A percentile compares a stretch with the other conserved stretches of the same genome.
Conservation (phyloP, 192 early-diverging fungal species). For the Gamsiella multidivaricata region DNA sequence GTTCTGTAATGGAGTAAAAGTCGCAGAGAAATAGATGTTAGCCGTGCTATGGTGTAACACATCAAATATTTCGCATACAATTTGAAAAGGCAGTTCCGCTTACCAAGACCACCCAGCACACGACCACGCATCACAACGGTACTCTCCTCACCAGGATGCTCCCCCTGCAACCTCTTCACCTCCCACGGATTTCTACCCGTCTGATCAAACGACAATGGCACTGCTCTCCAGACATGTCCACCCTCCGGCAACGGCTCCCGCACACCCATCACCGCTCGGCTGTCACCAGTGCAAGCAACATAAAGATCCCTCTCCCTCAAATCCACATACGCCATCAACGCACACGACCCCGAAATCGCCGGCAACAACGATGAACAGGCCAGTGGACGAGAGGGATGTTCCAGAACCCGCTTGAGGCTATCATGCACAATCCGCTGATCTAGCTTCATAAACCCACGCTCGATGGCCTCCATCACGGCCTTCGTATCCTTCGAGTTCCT, state of each 20-base stretch:
- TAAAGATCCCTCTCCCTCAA: conserved; percentile 53
- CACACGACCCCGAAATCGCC: conserved; percentile 63
- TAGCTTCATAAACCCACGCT: conserved; percentile 58
- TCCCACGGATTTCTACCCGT: conserved; percentile 66
- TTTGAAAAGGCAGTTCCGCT: conserved; percentile 19
- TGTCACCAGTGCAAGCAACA: conserved; percentile 65
- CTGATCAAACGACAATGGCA: conserved; percentile 73
- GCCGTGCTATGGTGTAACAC: too few relatives aligned
- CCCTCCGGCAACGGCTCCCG: conserved; percentile 40
- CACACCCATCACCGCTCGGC: conserved; percentile 61
- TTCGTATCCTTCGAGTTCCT: neutral
- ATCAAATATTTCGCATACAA: too few relatives aligned
- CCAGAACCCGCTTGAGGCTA: conserved; percentile 45
- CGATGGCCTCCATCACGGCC: conserved; percentile 34
- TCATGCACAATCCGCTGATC: conserved; percentile 61
- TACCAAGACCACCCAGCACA: conserved; percentile 67
- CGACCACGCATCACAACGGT: conserved; percentile 67
- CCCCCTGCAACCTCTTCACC: conserved; percentile 63
- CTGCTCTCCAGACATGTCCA: conserved; percentile 61
- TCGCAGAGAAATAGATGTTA: neutral
- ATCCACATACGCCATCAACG: conserved; percentile 63
- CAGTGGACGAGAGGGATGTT: conserved; percentile 29
- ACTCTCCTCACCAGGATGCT: conserved; percentile 79
- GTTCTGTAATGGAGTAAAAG: conserved; percentile 31
- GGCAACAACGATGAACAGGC: conserved; percentile 53